Conservation (phyloP, 75 land plant species). For the Cunninghamia lanceolata region DNA sequence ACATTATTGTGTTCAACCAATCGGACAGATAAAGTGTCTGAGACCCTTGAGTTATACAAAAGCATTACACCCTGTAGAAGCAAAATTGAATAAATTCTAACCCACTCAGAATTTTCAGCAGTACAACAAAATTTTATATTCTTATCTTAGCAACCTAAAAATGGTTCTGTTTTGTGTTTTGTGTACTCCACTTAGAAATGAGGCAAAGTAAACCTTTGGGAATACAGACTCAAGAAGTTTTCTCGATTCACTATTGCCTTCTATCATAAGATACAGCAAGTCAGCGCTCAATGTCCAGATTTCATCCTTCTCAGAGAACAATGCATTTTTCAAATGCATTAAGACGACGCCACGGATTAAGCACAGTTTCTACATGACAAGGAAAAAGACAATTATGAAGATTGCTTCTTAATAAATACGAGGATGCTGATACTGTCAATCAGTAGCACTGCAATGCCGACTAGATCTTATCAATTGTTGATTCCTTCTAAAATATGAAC, state of each 20-base stretch:
- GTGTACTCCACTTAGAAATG: not conserved
- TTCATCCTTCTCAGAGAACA: conserved; percentile 30
- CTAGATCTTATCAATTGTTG: not conserved
- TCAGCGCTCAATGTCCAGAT: conserved; percentile 31
- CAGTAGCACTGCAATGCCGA: not conserved
- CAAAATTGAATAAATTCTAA: not conserved
- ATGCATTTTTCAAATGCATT: conserved; percentile 39
- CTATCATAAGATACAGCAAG: conserved; percentile 36
- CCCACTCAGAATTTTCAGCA: not conserved
- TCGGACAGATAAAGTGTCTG: conserved; percentile 9
- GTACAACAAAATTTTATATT: not conserved
- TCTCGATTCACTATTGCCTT: conserved; percentile 38
- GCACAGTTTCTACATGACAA: conserved; percentile 29
- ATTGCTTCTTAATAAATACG: not conserved
- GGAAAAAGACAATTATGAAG: not conserved
- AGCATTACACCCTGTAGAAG: conserved; percentile 38
- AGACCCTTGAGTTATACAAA: conserved; percentile 25
- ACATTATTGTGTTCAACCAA: conserved; percentile 17
- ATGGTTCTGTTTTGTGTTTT: not conserved
- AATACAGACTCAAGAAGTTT: conserved; percentile 34
- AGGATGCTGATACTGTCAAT: not conserved
- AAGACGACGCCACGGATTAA: conserved; percentile 34
- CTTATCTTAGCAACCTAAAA: not conserved
- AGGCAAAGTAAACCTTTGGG: conserved; percentile 29
- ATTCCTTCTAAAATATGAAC: not conserved